Percentiles rank a stretch among this genome's conserved stretches.
phyloP scores from a whole-genome alignment of 73 alveolate species.

The Blepharisma stoltei region DNA sequence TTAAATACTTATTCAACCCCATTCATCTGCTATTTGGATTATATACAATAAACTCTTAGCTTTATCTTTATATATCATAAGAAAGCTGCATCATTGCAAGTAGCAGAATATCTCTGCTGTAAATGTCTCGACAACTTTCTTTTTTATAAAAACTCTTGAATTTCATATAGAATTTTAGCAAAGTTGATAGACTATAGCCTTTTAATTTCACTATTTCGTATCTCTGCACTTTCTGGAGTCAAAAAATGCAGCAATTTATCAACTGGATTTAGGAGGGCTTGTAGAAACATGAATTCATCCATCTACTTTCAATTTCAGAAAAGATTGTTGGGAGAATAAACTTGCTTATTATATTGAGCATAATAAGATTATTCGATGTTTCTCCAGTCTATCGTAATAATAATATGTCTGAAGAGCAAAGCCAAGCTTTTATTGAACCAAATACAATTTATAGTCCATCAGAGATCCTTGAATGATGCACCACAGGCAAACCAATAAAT shows the following conservation, averaged over 20 bases:
- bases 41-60: neutral
- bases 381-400: too few relatives aligned
- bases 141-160: neutral
- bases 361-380: too few relatives aligned
- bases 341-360: neutral
- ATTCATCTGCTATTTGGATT: neutral
- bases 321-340: neutral
- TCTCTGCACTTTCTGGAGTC: neutral
- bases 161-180: neutral
- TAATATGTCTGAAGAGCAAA: too few relatives aligned
- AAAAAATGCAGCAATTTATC: slow-evolving; percentile 15
- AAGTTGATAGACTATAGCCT: neutral
- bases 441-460: too few relatives aligned
- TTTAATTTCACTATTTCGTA: neutral
- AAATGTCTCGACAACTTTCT: neutral
- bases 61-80: neutral
- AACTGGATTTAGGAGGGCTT: neutral
- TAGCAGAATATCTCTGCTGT: neutral
- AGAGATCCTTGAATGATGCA: too few relatives aligned
- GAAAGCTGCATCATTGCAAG: neutral
- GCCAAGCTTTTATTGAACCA: too few relatives aligned
- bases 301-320: neutral
- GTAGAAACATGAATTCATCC: neutral
- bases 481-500: too few relatives aligned
- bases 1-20: neutral